Evolutionary conservation across 352 stramenopile genomes (phyloP), one percentile per base, ranked within the genome.

Genomic region (Phytophthora litchii): DNA sequence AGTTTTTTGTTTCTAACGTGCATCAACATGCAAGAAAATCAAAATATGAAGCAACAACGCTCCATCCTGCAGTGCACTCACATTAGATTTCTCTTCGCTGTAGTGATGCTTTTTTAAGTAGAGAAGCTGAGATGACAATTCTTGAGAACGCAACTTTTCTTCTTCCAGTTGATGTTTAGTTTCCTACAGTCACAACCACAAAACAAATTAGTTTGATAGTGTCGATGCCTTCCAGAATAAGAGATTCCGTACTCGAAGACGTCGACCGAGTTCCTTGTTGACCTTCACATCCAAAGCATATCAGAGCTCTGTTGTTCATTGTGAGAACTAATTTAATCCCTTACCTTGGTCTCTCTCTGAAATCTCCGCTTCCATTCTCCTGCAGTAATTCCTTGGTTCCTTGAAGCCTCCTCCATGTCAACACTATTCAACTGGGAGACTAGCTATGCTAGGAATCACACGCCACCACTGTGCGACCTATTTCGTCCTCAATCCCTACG

Each of bases 241-340:
- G 25, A 55, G 3, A 23, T 21, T 11, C 59, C 77, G 37, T 72
- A 91, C 82, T 34, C 76, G 70, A 41, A 91, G 67, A 14, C 82
- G 68, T 7, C 82, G 70, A 16, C 77, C 82, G 1, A 91, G 74
- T 54, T 91, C 82, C 48, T 89, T 76, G 27, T 91, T 91, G n/a
- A 91, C 81, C 81, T 91, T 57, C 1, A 40, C 11, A 59, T 43
- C 3, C 42, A 51, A 40, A 21, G 20, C 55, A 37, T 11, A 27
- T 41, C 21, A 46, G 37, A 49, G 21, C 29, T 46, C 19, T 19
- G 12, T 17, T 41, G 19, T 47, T 38, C 4, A 37, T 14, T 13
- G 27, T 7, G 25, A 48, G 29, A 41, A 44, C 7, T 23, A 10
- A 27, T 47, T 37, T 27, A n/a, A 46, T 19, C 4, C n/a, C 17